Percentiles rank a stretch among this genome's conserved stretches.
These are phyloP conservation scores for Boletus fagicola DNA, from an alignment of 768 basidiomycete genomes.

Conservation along the genomic window DNA sequence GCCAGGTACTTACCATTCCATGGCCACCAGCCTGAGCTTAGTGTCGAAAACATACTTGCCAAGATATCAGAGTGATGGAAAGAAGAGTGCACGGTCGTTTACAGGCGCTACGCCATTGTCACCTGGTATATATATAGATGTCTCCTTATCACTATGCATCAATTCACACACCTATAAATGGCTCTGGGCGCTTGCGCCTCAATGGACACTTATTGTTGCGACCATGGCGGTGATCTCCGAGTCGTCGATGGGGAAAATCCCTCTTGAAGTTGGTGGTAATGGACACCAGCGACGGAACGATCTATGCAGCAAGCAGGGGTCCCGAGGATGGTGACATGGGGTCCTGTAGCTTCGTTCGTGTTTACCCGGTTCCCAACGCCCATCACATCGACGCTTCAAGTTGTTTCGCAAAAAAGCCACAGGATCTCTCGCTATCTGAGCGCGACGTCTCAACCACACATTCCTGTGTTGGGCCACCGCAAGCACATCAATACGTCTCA, in stretches of 20 bases:
- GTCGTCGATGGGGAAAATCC: background rate
- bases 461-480: background rate
- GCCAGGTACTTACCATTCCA: background rate
- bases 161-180: background rate
- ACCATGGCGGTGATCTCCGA: background rate
- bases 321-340: background rate
- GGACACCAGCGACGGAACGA: background rate
- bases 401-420: background rate
- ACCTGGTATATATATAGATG: too few species aligned
- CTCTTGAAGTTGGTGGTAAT: background rate
- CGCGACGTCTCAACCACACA: background rate
- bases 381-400: background rate
- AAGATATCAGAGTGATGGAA: too few species aligned
- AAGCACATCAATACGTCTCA: background rate
- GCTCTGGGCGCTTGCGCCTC: background rate
- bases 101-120: too few species aligned
- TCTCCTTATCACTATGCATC: background rate
- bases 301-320: background rate
- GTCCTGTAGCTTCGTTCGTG: background rate
- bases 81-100: background rate
- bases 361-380: background rate
- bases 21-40: too few species aligned
- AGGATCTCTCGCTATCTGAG: background rate
- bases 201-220: background rate
- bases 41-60: background rate